Evolutionary conservation across 2,329 filamentous ascomycete genomes (phyloP).

Genomic region (Trichoderma atrobrunneum): DNA sequence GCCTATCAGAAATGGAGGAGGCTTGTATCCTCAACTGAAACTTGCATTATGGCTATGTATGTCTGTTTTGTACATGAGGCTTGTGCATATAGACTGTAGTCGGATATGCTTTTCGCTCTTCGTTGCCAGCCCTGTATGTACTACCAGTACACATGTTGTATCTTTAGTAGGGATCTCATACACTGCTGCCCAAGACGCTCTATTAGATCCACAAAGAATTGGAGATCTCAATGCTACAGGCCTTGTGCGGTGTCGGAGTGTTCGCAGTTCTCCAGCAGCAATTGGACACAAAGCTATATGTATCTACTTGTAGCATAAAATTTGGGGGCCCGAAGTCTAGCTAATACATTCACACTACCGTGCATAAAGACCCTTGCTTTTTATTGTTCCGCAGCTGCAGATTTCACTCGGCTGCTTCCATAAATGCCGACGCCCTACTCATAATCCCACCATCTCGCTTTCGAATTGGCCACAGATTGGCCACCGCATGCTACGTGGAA

Average conservation of each 20-base stretch:
- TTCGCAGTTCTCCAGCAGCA: background rate
- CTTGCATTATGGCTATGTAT: background rate
- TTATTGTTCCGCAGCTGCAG: background rate
- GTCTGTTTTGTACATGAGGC: background rate
- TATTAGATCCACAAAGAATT: background rate
- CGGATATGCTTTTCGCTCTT: background rate
- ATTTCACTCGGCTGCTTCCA: background rate
- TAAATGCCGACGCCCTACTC: background rate
- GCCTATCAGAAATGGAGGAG: background rate
- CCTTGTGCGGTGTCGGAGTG: background rate
- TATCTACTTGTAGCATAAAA: background rate
- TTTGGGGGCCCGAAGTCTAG: background rate
- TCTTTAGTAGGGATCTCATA: background rate
- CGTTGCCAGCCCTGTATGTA: background rate
- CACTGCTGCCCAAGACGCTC: background rate
- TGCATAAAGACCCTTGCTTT: background rate
- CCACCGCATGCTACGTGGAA: background rate
- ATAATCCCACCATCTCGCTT: background rate
- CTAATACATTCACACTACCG: background rate
- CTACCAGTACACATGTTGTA: background rate
- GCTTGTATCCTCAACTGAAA: background rate
- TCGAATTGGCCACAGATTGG: background rate
- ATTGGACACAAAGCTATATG: background rate
- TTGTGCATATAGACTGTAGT: background rate
- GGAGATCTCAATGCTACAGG: background rate